Percentiles rank a stretch among this genome's conserved stretches.
Evolutionary conservation across 2,329 filamentous ascomycete species (phyloP).

Genomic region (Amphichorda felina): DNA sequence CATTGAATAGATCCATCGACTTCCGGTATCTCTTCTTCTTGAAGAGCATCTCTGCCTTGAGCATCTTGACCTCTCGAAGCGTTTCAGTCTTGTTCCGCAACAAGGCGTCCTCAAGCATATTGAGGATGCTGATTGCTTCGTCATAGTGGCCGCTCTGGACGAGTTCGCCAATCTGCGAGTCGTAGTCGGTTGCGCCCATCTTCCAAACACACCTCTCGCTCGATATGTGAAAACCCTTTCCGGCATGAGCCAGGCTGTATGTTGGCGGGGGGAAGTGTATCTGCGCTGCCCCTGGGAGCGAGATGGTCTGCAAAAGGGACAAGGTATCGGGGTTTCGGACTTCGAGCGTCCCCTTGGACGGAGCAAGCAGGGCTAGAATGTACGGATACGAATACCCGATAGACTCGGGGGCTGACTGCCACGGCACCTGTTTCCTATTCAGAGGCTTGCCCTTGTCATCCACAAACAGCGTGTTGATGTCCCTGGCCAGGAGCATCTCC

Average conservation of each 20-base stretch:
- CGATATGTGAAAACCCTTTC: conserved; percentile 87
- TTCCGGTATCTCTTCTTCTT: conserved; percentile 71
- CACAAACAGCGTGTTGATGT: conserved; percentile 91
- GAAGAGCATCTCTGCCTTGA: conserved; percentile 81
- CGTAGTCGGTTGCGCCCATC: conserved; percentile 88
- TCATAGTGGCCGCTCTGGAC: conserved; percentile 66
- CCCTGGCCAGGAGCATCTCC: conserved; percentile 88
- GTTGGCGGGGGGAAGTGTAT: conserved; percentile 89
- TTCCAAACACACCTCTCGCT: conserved; percentile 92
- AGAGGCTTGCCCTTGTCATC: conserved; percentile 71
- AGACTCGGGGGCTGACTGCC: conserved; percentile 76
- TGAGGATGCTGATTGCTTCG: conserved; percentile 81
- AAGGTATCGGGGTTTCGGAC: conserved; percentile 87
- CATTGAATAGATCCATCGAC: conserved; percentile 77
- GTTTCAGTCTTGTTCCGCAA: conserved; percentile 71
- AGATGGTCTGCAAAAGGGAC: conserved; percentile 76
- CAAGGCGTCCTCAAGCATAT: conserved; percentile 86
- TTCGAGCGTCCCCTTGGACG: conserved; percentile 75
- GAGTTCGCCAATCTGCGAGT: conserved; percentile 76
- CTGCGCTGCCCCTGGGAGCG: conserved; percentile 68
- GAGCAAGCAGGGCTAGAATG: conserved; percentile 73
- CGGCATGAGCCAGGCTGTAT: conserved; percentile 87
- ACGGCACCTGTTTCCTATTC: conserved; percentile 82
- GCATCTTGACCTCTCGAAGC: conserved; percentile 76
- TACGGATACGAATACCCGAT: conserved; percentile 97